phyloP scores from a whole-genome alignment of 768 basidiomycete genomes.

The Pisolithus tinctorius region DNA sequence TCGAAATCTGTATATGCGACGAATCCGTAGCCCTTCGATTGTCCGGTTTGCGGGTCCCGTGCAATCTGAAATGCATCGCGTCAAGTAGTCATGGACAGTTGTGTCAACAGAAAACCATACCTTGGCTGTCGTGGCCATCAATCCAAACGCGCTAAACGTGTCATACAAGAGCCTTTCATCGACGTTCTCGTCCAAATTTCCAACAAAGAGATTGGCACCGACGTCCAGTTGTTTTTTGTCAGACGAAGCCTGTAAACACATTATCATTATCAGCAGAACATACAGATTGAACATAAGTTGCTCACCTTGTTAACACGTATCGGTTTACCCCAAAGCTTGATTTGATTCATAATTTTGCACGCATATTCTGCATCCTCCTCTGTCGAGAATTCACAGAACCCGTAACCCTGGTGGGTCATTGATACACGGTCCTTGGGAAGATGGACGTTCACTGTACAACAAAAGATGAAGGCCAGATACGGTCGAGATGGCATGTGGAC shows the following conservation, averaged over 20 bases:
- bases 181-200: slow-evolving; percentile 91
- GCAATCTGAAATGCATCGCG: slow-evolving; percentile 57
- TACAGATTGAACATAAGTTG: slow-evolving; percentile 3
- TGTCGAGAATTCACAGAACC: slow-evolving; percentile 98
- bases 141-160: slow-evolving; percentile 92
- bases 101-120: slow-evolving; percentile 24
- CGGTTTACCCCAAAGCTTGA: slow-evolving; percentile 98
- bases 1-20: slow-evolving; percentile 98
- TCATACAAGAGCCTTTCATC: slow-evolving; percentile 91
- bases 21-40: slow-evolving; percentile 96
- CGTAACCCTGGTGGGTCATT: slow-evolving; percentile 98
- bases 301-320: slow-evolving; percentile 97
- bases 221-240: slow-evolving; percentile 98
- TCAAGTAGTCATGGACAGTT: background rate
- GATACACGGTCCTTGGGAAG: slow-evolving; percentile 97
- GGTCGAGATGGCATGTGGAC: slow-evolving; percentile 24
- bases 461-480: background rate
- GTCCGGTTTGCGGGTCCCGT: slow-evolving; percentile 75
- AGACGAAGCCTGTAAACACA: slow-evolving; percentile 70
- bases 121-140: slow-evolving; percentile 89
- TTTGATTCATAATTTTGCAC: slow-evolving; percentile 99
- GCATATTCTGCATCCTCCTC: slow-evolving; percentile 99
- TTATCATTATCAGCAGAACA: background rate
- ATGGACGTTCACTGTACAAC: slow-evolving; percentile 81
- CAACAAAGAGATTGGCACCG: slow-evolving; percentile 95